These are phyloP conservation scores for Yamadazyma dushanensis DNA, from an alignment of 1,139 yeast species.

Conservation along the genomic window DNA sequence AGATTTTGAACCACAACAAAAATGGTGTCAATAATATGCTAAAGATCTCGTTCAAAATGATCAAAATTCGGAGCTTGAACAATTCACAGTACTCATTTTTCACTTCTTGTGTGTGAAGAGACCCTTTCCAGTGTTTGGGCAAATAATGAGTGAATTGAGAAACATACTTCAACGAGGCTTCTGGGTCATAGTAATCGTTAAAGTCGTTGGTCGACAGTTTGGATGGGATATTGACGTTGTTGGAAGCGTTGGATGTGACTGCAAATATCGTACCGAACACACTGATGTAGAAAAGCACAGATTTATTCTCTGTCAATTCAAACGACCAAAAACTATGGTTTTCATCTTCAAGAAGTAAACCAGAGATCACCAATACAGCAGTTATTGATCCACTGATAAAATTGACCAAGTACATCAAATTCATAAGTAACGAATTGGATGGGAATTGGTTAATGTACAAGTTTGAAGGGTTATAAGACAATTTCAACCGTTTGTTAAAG, in stretches of 20 bases:
- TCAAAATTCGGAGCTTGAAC: conserved; percentile 69
- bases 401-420: conserved; percentile 62
- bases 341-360: conserved; percentile 85
- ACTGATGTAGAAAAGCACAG: conserved; percentile 85
- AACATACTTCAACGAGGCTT: conserved; percentile 73
- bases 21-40: conserved; percentile 86
- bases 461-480: conserved; percentile 78
- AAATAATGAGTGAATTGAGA: conserved; percentile 87
- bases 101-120: conserved; percentile 78
- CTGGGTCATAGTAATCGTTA: conserved; percentile 80
- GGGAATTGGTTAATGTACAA: conserved; percentile 91
- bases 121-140: conserved; percentile 84
- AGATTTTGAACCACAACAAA: conserved; percentile 79
- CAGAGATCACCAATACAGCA: conserved; percentile 79
- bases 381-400: conserved; percentile 88
- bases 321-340: conserved; percentile 74
- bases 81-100: conserved; percentile 78
- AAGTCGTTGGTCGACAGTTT: conserved; percentile 31
- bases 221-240: conserved; percentile 6
- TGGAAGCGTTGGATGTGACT: conserved; percentile 39
- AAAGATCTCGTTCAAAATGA: conserved; percentile 75
- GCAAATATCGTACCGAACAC: conserved; percentile 84
- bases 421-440: conserved; percentile 58
- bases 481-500: conserved; percentile 72
- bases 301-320: conserved; percentile 78